Base-by-base conservation (phyloP, 2,329 filamentous ascomycete species). In the Furcasterigmium furcatum region DNA sequence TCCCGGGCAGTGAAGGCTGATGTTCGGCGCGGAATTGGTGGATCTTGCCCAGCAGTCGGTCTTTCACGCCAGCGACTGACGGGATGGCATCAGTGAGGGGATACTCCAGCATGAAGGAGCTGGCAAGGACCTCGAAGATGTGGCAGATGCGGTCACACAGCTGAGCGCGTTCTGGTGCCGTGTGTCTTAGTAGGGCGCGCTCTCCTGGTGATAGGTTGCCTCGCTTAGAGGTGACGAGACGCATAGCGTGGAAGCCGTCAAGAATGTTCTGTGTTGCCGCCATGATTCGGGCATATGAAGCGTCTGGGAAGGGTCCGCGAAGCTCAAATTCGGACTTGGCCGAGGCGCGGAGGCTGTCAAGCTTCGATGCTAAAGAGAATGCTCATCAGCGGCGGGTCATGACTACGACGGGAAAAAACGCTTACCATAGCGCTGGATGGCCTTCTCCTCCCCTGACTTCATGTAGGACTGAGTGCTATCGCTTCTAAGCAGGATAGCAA, bases 201-300 rank as follows among this genome's bases (percentile, higher is more conserved):
- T 97, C 92, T 4, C 92, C 91, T 21, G 85, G 80, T 3, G 84
- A 90, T 1, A 89, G 79, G 30, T 79, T 79, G 10, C 85, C 73
- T 48, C 92, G 88, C 58, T 91, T 92, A 59, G 87, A 78, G 30
- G 95, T 91, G 51, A 96, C 85, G 10, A 96, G 81, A 52, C 92
- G 95, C 89, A 99, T 96, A 43, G 91, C 90, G 60, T 97, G 91
- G 64, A 99, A 96, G 30, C 89, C 86, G 65, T 96, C 91, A 5
- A 97, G 81, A 67, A 96, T 88, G 43, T 87, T 84, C 51, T 86
- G 85, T 1, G 91, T 96, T 9, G 85, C 85, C 19, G 81, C 79
- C 60, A 97, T 78, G 46, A 97, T 87, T 29, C 83, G 80, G 5
- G 78, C 80, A 61, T 88, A 91, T 14, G 82, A 77, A 36, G 78